phyloP scores from a whole-genome alignment of 805 yeast genomes.

The Candida ulmi region DNA sequence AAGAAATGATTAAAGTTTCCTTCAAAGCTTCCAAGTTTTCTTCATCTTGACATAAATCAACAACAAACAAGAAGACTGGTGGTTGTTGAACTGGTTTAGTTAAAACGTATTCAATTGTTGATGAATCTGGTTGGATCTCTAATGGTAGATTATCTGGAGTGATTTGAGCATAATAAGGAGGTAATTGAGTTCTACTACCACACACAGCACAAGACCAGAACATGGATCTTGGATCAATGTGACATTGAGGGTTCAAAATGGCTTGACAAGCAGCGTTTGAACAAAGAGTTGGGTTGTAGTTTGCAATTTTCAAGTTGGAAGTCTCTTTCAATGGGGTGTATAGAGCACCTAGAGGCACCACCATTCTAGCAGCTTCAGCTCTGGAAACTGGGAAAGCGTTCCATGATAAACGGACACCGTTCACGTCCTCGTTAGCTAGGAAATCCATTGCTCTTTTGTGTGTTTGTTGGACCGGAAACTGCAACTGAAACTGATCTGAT shows the following conservation, averaged over 20 bases:
- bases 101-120: conserved; percentile 83
- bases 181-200: conserved; percentile 69
- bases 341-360: conserved; percentile 89
- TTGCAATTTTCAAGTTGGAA: conserved; percentile 70
- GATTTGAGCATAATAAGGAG: conserved; percentile 74
- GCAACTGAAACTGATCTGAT: no score
- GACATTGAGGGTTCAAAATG: conserved; percentile 82
- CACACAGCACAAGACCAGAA: conserved; percentile 88
- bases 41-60: conserved; percentile 85
- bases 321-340: conserved; percentile 89
- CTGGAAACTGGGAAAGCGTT: conserved; percentile 85
- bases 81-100: conserved; percentile 78
- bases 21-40: conserved; percentile 82
- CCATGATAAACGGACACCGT: conserved; percentile 76
- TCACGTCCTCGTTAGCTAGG: conserved; percentile 62
- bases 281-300: conserved; percentile 83
- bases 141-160: conserved; percentile 74
- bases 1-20: conserved; percentile 69
- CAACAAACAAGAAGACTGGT: conserved; percentile 79
- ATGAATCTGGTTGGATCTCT: conserved; percentile 62
- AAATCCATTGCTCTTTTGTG: conserved; percentile 29
- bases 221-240: conserved; percentile 67
- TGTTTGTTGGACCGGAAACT: no score
- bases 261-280: conserved; percentile 74
- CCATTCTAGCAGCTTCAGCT: conserved; percentile 83